Conservation (phyloP, 2,329 filamentous ascomycete genomes). For the Dactylonectria estremocensis region DNA sequence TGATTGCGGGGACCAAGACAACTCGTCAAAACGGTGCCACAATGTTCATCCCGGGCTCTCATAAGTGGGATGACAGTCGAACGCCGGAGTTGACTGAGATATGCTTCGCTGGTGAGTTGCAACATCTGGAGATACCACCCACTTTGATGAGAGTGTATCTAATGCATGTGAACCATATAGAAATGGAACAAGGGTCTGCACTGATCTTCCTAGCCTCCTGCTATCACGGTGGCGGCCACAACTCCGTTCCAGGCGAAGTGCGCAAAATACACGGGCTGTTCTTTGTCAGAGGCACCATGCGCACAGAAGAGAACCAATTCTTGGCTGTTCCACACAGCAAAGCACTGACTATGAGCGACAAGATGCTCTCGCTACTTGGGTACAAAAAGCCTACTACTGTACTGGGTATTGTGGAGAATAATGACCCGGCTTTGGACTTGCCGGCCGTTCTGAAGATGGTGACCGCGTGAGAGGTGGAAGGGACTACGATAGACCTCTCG, state of each 20-base stretch:
- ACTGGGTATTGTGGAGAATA: constrained; percentile 10
- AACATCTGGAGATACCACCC: not conserved
- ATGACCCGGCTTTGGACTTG: constrained; percentile 1
- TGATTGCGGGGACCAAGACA: not conserved
- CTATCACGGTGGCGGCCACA: constrained; percentile 8
- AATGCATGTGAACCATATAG: not conserved
- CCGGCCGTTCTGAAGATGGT: not conserved
- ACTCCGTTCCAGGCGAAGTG: not conserved
- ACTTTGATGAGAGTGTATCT: not conserved
- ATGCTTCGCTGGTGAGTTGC: not conserved
- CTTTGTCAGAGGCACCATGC: constrained; percentile 3
- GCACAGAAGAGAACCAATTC: constrained; percentile 1
- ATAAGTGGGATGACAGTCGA: constrained; percentile 1
- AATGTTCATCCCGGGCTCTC: constrained; percentile 3
- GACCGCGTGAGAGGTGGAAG: not conserved
- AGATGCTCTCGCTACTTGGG: constrained; percentile 2
- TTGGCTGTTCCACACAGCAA: not conserved
- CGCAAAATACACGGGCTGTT: constrained; percentile 3
- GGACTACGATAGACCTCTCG: not conserved
- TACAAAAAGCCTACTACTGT: constrained; percentile 6
- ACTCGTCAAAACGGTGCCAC: not conserved
- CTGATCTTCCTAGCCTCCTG: constrained; percentile 1
- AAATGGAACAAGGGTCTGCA: constrained; percentile 8
- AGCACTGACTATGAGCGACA: not conserved
- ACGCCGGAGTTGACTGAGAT: not conserved